A percentile compares a stretch with the other conserved stretches of the same genome.
These are phyloP conservation scores for Berberis vulgaris DNA, from an alignment of 164 flowering plant species.

Conservation along the genomic window DNA sequence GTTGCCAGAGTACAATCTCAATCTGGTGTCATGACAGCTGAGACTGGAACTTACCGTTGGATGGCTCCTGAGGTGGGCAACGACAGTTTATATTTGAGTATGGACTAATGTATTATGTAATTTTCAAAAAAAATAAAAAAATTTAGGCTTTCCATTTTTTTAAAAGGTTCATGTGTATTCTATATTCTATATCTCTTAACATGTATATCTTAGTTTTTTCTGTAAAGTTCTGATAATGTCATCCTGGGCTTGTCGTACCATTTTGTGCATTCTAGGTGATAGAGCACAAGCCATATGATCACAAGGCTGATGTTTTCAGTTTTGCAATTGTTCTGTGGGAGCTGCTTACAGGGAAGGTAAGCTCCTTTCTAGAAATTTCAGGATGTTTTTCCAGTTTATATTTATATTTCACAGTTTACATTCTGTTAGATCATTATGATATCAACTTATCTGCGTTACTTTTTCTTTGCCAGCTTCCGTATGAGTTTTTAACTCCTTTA, in stretches of 20 bases:
- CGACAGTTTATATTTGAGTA: not conserved
- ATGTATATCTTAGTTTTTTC: no score
- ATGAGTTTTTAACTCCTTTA: conserved; percentile 69
- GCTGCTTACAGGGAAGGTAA: conserved; percentile 38
- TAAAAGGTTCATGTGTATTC: no score
- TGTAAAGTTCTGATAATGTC: not conserved
- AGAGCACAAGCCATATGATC: conserved; percentile 44
- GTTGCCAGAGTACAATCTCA: conserved; percentile 86
- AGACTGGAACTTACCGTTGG: conserved; percentile 98
- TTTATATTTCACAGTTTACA: no score
- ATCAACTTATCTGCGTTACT: not conserved
- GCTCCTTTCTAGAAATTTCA: not conserved
- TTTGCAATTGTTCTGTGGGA: conserved; percentile 38
- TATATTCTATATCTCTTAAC: no score
- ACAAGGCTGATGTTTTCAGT: conserved; percentile 40
- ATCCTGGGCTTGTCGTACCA: not conserved
- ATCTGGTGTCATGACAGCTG: conserved; percentile 97
- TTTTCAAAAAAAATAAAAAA: no score
- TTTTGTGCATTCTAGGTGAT: conserved; percentile 54
- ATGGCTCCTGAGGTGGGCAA: conserved; percentile 92
- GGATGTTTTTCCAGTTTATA: not conserved
- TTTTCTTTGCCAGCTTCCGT: conserved; percentile 57
- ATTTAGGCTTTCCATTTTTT: no score
- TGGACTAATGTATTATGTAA: no score
- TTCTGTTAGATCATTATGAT: not conserved